Evolutionary conservation across 345 rosid genomes (phyloP).

Genomic region (Eucalyptus tenuipes): DNA sequence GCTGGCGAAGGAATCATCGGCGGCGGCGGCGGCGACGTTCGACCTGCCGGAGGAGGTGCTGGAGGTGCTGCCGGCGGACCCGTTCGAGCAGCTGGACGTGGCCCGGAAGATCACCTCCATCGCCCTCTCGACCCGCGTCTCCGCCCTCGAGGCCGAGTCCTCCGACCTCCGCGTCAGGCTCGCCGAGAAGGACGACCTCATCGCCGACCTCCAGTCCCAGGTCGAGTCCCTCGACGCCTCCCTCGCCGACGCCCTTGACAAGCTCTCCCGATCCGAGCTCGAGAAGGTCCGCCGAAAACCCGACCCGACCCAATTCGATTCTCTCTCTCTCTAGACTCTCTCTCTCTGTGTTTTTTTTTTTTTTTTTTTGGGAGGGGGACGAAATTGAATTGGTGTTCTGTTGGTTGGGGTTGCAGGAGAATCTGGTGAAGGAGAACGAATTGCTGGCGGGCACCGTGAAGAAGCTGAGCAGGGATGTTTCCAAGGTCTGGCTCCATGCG

Average conservation of each 20-base stretch:
- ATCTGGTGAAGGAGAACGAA: slow-evolving; percentile 49
- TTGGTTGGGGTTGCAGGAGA: slow-evolving; percentile 35
- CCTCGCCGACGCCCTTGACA: slow-evolving; percentile 45
- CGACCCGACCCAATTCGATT: not conserved
- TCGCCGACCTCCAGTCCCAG: slow-evolving; percentile 55
- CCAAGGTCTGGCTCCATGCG: slow-evolving; percentile 33
- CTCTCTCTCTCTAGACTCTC: not conserved
- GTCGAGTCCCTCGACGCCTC: slow-evolving; percentile 60
- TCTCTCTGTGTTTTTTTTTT: too few relatives aligned
- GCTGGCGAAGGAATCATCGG: slow-evolving; percentile 27
- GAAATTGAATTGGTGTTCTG: not conserved
- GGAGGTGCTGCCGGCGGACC: slow-evolving; percentile 75
- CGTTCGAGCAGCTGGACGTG: slow-evolving; percentile 87
- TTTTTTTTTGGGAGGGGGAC: not conserved
- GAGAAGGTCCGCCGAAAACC: slow-evolving; percentile 40
- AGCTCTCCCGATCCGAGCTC: slow-evolving; percentile 37
- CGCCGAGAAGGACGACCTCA: slow-evolving; percentile 49
- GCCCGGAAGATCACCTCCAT: slow-evolving; percentile 97
- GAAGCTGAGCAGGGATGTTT: slow-evolving; percentile 93
- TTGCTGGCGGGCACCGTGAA: slow-evolving; percentile 47
- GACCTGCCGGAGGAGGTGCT: slow-evolving; percentile 75
- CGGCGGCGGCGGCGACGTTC: slow-evolving; percentile 28
- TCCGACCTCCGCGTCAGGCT: slow-evolving; percentile 37
- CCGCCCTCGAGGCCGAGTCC: slow-evolving; percentile 70
- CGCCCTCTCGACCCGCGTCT: slow-evolving; percentile 84